Evolutionary conservation across 768 basidiomycete species (phyloP), one percentile per base, ranked within the genome.

Genomic region (Aureoboletus auriporus): DNA sequence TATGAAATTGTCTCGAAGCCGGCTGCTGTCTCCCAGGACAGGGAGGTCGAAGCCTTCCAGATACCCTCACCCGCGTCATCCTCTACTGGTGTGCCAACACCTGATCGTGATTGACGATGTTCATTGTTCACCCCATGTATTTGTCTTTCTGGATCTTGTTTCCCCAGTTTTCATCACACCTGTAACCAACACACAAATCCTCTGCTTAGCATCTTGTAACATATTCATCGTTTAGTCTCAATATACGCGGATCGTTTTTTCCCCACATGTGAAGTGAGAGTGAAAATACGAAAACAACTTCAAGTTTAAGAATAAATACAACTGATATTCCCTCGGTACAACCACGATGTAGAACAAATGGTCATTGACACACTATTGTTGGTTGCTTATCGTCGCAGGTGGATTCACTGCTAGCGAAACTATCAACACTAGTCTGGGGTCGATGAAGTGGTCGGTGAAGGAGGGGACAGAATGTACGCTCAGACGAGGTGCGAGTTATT

Each of bases 1-100:
- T 80, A 70, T 51, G 79, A 79, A 45, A 65, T 65, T 42, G 76
- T 77, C 2, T 70, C 71, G 14, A 75, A 76, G 33, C 78, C 79
- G 52, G 79, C 80, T 10, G 74, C 75, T 30, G 75, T 77, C 38
- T 64, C 78, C 9, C 77, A 82, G 45, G 81, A 79, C 63, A 77
- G 78, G 59, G 82, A 85, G 55, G 71, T 80, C 6, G 83, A 84
- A 53, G 62, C 70, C 30, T 80, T 84, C 45, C 62, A 71, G 37
- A 69, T 73, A 46, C 65, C 71, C 13, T 80, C 83, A 11, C 80
- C 80, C n/a, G 60, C 60, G 34, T 71, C 76, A 39, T 74, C 77
- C 33, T 71, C 75, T 41, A 58, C 70, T 16, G 69, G 64, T 39
- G 66, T 61, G 2, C 58, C 61, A 11, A 60, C 65, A 37, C 58